A percentile compares a stretch with the other conserved stretches of the same genome.
phyloP scores from a whole-genome alignment of 768 basidiomycete genomes.

The Bullera alba region DNA sequence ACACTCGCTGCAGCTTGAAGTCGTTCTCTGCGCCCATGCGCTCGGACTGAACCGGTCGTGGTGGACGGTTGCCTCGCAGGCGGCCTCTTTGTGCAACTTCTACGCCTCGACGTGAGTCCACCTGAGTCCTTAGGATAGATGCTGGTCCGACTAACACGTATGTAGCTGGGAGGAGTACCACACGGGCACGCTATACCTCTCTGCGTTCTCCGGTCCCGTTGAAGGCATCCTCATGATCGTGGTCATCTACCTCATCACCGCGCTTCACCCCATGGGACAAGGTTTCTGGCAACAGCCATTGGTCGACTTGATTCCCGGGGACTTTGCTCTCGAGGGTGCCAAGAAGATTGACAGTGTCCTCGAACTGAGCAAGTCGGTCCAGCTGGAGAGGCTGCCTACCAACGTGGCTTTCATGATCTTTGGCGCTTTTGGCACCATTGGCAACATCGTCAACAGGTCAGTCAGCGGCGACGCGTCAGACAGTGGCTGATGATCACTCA shows the following conservation, averaged over 20 bases:
- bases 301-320: slow-evolving; percentile 14
- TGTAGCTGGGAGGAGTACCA: slow-evolving; percentile 53
- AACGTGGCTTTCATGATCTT: slow-evolving; percentile 87
- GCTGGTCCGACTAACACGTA: neutral
- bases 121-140: neutral
- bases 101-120: slow-evolving; percentile 59
- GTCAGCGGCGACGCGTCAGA: slow-evolving; percentile 8
- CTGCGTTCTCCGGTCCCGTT: slow-evolving; percentile 88
- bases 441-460: slow-evolving; percentile 73
- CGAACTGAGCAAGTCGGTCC: slow-evolving; percentile 20
- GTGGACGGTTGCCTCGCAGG: slow-evolving; percentile 90
- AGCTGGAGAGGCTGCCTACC: slow-evolving; percentile 55
- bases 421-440: slow-evolving; percentile 59
- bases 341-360: slow-evolving; percentile 16
- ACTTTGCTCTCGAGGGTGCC: slow-evolving; percentile 5
- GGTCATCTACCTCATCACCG: slow-evolving; percentile 67
- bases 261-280: slow-evolving; percentile 55
- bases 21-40: slow-evolving; percentile 70
- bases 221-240: slow-evolving; percentile 89
- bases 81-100: slow-evolving; percentile 68
- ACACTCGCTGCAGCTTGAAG: slow-evolving; percentile 91
- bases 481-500: slow-evolving; percentile 33
- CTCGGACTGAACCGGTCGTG: slow-evolving; percentile 88
- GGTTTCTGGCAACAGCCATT: slow-evolving; percentile 35
- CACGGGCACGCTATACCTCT: slow-evolving; percentile 76